Conservation (phyloP, 495 filamentous ascomycete genomes). For the Trichoderma gamsii region DNA sequence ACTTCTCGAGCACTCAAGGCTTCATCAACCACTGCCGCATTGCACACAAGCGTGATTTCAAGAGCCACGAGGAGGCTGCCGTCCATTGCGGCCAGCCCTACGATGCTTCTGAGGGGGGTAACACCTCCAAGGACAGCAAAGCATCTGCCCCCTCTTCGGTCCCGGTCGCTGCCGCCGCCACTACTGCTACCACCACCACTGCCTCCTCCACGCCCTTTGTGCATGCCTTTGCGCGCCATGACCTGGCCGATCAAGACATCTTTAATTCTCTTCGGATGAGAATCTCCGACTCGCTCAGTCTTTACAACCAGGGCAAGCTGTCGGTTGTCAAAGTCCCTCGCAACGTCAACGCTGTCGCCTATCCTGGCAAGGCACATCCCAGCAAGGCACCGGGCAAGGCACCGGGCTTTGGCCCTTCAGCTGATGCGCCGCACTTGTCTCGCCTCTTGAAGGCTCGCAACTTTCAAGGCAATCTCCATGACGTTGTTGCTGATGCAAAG, state of each 20-base stretch:
- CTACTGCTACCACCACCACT: neutral
- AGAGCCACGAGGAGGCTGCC: constrained; percentile 93
- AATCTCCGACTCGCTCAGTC: constrained; percentile 40
- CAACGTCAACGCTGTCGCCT: constrained; percentile 8
- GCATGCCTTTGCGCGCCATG: constrained; percentile 62
- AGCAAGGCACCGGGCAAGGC: constrained; percentile 1
- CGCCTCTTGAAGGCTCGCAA: constrained; percentile 60
- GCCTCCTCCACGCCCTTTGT: constrained; percentile 47
- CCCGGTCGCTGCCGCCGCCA: too few relatives aligned
- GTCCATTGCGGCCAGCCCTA: constrained; percentile 77
- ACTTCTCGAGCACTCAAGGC: constrained; percentile 92
- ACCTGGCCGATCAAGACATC: constrained; percentile 49
- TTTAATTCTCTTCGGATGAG: constrained; percentile 43
- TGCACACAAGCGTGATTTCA: constrained; percentile 81
- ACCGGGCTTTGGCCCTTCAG: constrained; percentile 49
- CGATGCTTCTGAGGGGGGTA: constrained; percentile 58
- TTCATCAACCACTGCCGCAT: constrained; percentile 99
- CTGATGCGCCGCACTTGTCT: constrained; percentile 71
- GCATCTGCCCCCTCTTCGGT: constrained; percentile 21
- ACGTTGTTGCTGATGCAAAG: constrained; percentile 54
- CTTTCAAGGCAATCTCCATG: constrained; percentile 54
- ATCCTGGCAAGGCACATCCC: constrained; percentile 14
- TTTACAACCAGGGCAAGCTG: constrained; percentile 42
- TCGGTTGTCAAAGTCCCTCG: constrained; percentile 39
- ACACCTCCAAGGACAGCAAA: constrained; percentile 38